A percentile compares a stretch with the other conserved stretches of the same genome.
These are phyloP conservation scores for Volvariella volvacea DNA, from an alignment of 1,284 basidiomycete species.

Conservation along the genomic window DNA sequence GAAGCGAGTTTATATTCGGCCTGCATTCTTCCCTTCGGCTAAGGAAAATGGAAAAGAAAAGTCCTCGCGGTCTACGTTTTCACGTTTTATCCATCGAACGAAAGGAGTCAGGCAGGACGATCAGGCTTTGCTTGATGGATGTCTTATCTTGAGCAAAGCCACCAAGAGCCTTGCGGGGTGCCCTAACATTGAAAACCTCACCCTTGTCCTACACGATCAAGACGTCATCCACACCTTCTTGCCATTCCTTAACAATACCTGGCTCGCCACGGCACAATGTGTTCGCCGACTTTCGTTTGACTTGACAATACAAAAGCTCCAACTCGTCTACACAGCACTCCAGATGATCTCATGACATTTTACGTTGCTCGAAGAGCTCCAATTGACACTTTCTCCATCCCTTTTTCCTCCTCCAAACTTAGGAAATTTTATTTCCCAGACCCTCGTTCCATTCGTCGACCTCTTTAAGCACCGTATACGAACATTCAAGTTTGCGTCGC, in stretches of 20 bases:
- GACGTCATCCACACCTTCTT: conserved; percentile 11
- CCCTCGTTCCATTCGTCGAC: conserved; percentile 10
- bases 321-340: conserved; percentile 9
- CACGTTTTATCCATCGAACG: neutral
- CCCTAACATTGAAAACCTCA: conserved; percentile 14
- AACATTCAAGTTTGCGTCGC: conserved; percentile 14
- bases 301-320: conserved; percentile 15
- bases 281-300: conserved; percentile 16
- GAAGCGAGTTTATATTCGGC: conserved; percentile 16
- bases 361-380: conserved; percentile 13
- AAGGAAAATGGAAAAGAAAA: neutral
- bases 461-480: conserved; percentile 12
- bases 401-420: conserved; percentile 7
- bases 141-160: conserved; percentile 12
- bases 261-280: conserved; percentile 13
- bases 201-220: conserved; percentile 17
- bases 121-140: neutral
- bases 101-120: conserved; percentile 2
- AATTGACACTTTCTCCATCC: conserved; percentile 13
- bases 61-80: neutral
- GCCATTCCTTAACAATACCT: conserved; percentile 14
- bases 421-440: conserved; percentile 4
- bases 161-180: conserved; percentile 11
- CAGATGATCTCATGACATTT: conserved; percentile 5
- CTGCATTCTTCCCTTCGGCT: conserved; percentile 17